phyloP scores from a whole-genome alignment of 2,329 filamentous ascomycete species.

The Penicillium oxalicum region DNA sequence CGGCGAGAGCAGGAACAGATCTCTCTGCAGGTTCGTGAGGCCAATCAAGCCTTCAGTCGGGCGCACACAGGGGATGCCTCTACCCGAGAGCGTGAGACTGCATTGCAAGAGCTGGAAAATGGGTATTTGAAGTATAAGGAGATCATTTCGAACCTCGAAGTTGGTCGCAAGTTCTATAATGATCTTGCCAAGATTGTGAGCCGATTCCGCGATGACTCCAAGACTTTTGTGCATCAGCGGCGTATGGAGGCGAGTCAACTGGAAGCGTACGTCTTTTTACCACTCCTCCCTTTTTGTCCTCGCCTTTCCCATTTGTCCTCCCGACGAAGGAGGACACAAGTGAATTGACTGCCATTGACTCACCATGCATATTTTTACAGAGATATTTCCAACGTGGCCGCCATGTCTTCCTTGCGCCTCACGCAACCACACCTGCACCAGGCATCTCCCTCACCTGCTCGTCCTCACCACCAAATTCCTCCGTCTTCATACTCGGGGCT shows the following conservation, averaged over 20 bases:
- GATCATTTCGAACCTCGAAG: conserved; percentile 84
- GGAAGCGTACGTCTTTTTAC: conserved; percentile 56
- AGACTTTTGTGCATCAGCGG: conserved; percentile 71
- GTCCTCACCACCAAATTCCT: conserved; percentile 22
- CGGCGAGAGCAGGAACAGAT: conserved; percentile 69
- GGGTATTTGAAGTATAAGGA: conserved; percentile 97
- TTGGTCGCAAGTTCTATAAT: conserved; percentile 93
- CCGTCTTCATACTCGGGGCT: conserved; percentile 32
- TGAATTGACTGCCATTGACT: not conserved
- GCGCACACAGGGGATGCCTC: conserved; percentile 63
- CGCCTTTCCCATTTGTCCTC: not conserved
- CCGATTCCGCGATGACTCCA: conserved; percentile 74
- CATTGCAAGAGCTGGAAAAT: conserved; percentile 79
- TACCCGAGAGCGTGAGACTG: conserved; percentile 71
- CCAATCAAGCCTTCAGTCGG: conserved; percentile 70
- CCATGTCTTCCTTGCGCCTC: conserved; percentile 55
- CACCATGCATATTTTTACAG: conserved; percentile 26
- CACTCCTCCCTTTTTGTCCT: not conserved
- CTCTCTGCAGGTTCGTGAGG: conserved; percentile 61
- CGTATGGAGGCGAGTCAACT: conserved; percentile 72
- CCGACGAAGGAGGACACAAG: no score
- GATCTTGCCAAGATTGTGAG: conserved; percentile 84
- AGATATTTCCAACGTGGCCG: conserved; percentile 49
- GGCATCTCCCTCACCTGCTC: conserved; percentile 28
- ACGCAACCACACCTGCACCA: conserved; percentile 26